Conservation (phyloP, 2,329 filamentous ascomycete species). For the Lasiodiplodia gonubiensis region DNA sequence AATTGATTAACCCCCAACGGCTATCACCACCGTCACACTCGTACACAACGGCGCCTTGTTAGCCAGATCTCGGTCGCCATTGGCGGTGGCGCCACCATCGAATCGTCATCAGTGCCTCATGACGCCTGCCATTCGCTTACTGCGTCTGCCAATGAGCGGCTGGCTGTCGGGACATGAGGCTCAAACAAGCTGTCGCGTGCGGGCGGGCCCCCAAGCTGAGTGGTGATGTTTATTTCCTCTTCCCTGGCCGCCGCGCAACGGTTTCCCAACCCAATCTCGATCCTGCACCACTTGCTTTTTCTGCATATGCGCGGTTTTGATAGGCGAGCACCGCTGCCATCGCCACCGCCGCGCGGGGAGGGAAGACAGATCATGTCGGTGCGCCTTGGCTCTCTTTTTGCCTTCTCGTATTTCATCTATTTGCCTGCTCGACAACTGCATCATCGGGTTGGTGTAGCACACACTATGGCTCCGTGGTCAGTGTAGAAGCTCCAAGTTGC, state of each 20-base stretch:
- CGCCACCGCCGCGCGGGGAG: background rate
- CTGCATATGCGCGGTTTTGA: background rate
- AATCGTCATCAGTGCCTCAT: slow-evolving; percentile 18
- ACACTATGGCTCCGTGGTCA: background rate
- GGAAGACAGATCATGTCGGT: background rate
- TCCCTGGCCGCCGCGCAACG: background rate
- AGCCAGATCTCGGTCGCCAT: background rate
- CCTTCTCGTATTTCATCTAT: slow-evolving; percentile 18
- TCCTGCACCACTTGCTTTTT: slow-evolving; percentile 4
- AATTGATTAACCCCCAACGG: slow-evolving; percentile 15
- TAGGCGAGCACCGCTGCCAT: background rate
- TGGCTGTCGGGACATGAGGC: background rate
- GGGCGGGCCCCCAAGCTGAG: background rate
- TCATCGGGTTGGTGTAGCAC: slow-evolving; percentile 4
- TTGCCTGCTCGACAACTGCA: background rate
- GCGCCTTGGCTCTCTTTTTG: background rate
- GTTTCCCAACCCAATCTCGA: slow-evolving; percentile 2
- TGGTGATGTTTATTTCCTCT: background rate
- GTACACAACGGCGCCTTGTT: background rate
- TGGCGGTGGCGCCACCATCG: background rate
- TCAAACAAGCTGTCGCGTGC: background rate
- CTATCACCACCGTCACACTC: slow-evolving; percentile 8
- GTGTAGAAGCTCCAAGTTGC: background rate
- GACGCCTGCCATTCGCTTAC: background rate
- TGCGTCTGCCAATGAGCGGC: background rate